phyloP scores from a whole-genome alignment of 2,329 filamentous ascomycete genomes.

The Cercospora sojina region DNA sequence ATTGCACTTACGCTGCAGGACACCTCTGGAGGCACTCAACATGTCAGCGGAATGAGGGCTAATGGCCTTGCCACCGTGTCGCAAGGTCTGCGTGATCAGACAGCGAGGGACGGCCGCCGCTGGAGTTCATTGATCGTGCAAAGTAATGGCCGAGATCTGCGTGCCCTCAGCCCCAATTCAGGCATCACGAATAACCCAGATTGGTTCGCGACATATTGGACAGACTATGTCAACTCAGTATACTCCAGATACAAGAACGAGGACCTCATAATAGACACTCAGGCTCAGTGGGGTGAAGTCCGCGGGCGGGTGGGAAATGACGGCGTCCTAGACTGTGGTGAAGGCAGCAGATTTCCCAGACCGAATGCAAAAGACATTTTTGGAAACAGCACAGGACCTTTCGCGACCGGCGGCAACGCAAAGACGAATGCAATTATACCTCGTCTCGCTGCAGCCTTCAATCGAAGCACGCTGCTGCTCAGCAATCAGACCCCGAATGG shows the following conservation, averaged over 20 bases:
- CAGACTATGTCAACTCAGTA: slow-evolving; percentile 53
- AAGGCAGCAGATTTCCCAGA: slow-evolving; percentile 53
- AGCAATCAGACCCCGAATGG: slow-evolving; percentile 41
- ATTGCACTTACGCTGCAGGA: slow-evolving; percentile 43
- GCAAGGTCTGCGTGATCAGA: slow-evolving; percentile 56
- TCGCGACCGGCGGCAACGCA: slow-evolving; percentile 47
- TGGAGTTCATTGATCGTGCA: slow-evolving; percentile 62
- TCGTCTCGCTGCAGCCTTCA: slow-evolving; percentile 72
- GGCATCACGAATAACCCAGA: slow-evolving; percentile 47
- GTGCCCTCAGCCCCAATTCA: slow-evolving; percentile 48
- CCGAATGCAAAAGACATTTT: slow-evolving; percentile 65
- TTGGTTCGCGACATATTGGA: slow-evolving; percentile 54
- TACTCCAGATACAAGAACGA: slow-evolving; percentile 50
- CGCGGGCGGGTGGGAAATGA: slow-evolving; percentile 43
- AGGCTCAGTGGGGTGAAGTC: slow-evolving; percentile 54
- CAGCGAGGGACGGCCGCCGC: slow-evolving; percentile 54
- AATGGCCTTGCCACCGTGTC: slow-evolving; percentile 59
- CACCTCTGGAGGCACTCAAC: slow-evolving; percentile 41
- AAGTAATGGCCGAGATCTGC: slow-evolving; percentile 40
- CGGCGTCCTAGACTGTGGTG: slow-evolving; percentile 46
- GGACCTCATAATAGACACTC: slow-evolving; percentile 62
- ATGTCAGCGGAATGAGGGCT: slow-evolving; percentile 59
- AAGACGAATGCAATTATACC: slow-evolving; percentile 63
- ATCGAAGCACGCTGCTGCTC: slow-evolving; percentile 66
- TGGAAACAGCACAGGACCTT: slow-evolving; percentile 64